phyloP scores from a whole-genome alignment of 768 basidiomycete species.

The Kockovaella imperatae region DNA sequence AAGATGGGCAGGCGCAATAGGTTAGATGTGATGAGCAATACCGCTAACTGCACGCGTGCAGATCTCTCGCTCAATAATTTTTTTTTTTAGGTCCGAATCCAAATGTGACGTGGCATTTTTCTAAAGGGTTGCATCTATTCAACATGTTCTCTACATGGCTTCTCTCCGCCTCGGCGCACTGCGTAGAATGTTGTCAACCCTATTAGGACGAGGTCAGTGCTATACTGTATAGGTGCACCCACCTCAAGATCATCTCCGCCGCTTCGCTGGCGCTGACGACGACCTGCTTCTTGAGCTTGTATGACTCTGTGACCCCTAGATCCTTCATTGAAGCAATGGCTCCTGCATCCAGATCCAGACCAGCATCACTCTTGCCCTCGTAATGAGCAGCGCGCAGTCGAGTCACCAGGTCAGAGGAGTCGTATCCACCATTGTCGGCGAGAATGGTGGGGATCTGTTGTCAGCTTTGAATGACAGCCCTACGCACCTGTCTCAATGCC shows the following conservation, averaged over 20 bases:
- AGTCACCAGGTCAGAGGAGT: slow-evolving; percentile 90
- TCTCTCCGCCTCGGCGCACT: slow-evolving; percentile 79
- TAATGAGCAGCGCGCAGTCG: slow-evolving; percentile 87
- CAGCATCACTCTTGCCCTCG: slow-evolving; percentile 76
- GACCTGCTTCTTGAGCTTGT: slow-evolving; percentile 93
- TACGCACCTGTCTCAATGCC: slow-evolving; percentile 61
- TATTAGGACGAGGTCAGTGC: slow-evolving; percentile 34
- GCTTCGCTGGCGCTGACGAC: slow-evolving; percentile 91
- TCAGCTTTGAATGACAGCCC: not conserved
- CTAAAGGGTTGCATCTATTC: no score
- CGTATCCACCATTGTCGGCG: slow-evolving; percentile 95
- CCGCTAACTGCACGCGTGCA: no score
- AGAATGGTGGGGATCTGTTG: slow-evolving; percentile 76
- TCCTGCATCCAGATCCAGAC: slow-evolving; percentile 90
- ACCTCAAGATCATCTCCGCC: slow-evolving; percentile 95
- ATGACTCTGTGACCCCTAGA: slow-evolving; percentile 89
- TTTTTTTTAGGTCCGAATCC: no score
- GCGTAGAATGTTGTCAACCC: slow-evolving; percentile 86
- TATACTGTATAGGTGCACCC: slow-evolving; percentile 30
- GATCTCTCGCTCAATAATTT: no score
- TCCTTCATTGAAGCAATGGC: slow-evolving; percentile 76
- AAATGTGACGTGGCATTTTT: no score
- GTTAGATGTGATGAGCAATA: no score
- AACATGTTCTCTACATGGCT: slow-evolving; percentile 38
- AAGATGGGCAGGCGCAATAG: no score